A percentile compares a stretch with the other conserved stretches of the same genome.
Evolutionary conservation across 2,329 filamentous ascomycete species (phyloP).

Genomic region (Fusarium sp.): DNA sequence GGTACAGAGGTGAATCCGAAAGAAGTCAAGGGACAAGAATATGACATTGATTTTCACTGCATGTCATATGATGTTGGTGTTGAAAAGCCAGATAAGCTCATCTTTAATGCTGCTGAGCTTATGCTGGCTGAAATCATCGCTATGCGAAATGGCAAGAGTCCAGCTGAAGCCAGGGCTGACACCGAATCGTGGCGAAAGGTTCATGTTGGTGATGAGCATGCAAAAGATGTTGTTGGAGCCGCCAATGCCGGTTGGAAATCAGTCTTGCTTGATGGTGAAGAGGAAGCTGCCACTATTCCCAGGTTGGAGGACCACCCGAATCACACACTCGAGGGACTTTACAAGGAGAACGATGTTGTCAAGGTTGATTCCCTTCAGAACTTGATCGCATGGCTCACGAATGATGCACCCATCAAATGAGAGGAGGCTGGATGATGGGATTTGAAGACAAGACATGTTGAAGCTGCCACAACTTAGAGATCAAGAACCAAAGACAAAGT

Average conservation of each 20-base stretch:
- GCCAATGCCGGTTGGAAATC: conserved; percentile 29
- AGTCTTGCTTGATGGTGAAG: conserved; percentile 23
- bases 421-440: neutral
- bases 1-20: neutral
- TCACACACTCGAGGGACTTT: conserved; percentile 13
- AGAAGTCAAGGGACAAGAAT: neutral
- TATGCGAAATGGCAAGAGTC: neutral
- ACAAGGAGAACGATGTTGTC: neutral
- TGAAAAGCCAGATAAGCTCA: conserved; percentile 68
- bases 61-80: conserved; percentile 73
- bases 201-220: conserved; percentile 35
- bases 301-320: conserved; percentile 6
- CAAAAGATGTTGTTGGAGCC: conserved; percentile 35
- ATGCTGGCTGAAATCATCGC: conserved; percentile 47
- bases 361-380: conserved; percentile 23
- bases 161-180: neutral
- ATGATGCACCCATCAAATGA: neutral
- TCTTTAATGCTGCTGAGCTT: conserved; percentile 67
- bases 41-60: conserved; percentile 38
- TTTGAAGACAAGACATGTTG: neutral
- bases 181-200: conserved; percentile 22
- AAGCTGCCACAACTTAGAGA: neutral
- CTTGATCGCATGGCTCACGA: conserved; percentile 22
- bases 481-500: neutral
- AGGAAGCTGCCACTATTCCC: conserved; percentile 8